Evolutionary conservation across 305 asterid species (phyloP).

Genomic region (Andrographis paniculata): DNA sequence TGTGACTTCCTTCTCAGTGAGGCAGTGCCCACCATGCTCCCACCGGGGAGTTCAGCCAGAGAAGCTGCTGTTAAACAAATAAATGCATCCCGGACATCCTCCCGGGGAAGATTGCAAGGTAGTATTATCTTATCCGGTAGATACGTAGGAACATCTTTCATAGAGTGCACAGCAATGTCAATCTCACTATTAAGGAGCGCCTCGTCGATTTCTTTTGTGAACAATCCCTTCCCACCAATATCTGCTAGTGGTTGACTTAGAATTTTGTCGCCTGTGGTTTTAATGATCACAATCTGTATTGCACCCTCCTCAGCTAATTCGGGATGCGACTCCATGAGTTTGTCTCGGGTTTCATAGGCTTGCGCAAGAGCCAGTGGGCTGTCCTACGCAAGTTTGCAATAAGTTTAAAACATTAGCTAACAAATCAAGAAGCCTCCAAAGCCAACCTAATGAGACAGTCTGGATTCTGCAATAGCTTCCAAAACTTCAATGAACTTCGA

Average conservation of each 20-base stretch:
- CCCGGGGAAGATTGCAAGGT: slow-evolving; percentile 93
- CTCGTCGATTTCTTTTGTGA: slow-evolving; percentile 92
- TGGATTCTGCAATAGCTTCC: neutral
- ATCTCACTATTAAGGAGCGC: slow-evolving; percentile 76
- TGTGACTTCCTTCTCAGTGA: slow-evolving; percentile 89
- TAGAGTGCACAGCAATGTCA: slow-evolving; percentile 93
- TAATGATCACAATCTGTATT: slow-evolving; percentile 66
- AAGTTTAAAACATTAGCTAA: slow-evolving; percentile 18
- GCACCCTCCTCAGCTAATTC: slow-evolving; percentile 89
- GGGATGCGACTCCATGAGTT: slow-evolving; percentile 59
- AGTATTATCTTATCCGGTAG: slow-evolving; percentile 70
- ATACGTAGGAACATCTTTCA: slow-evolving; percentile 96
- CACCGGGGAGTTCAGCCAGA: slow-evolving; percentile 73
- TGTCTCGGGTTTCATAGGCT: slow-evolving; percentile 80
- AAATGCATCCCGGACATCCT: slow-evolving; percentile 90
- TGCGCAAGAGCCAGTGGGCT: slow-evolving; percentile 96
- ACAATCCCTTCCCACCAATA: slow-evolving; percentile 92
- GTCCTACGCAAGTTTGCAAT: slow-evolving; percentile 45
- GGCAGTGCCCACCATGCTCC: slow-evolving; percentile 82
- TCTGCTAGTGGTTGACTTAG: slow-evolving; percentile 88
- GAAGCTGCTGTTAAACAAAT: slow-evolving; percentile 69
- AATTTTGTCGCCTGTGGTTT: slow-evolving; percentile 88
- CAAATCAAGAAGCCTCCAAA: neutral
- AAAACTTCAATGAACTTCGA: too few relatives aligned
- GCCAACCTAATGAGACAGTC: too few relatives aligned